Conservation (phyloP, 2,329 filamentous ascomycete species). For the Phialocephala sp. region DNA sequence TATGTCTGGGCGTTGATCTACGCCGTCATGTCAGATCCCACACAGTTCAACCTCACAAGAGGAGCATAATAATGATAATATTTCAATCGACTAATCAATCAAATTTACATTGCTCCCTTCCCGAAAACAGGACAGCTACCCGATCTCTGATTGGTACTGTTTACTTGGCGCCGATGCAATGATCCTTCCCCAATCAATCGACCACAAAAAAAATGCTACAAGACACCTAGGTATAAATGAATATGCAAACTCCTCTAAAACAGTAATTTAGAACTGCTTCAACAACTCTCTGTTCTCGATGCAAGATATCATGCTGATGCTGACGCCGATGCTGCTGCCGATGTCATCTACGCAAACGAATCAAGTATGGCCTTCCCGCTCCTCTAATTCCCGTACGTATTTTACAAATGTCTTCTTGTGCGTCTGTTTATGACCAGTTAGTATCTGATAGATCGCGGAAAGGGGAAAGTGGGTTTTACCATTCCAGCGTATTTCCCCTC, state of each 20-base stretch:
- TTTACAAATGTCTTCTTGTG: constrained; percentile 98
- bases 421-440: constrained; percentile 53
- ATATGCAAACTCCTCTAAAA: constrained; percentile 1
- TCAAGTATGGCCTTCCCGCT: constrained; percentile 44
- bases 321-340: constrained; percentile 1
- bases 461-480: constrained; percentile 56
- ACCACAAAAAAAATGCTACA: constrained; percentile 15
- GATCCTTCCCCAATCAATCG: not conserved
- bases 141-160: not conserved
- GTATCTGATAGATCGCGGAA: not conserved
- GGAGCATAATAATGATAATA: constrained; percentile 9
- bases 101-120: not conserved
- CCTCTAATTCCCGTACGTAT: constrained; percentile 85
- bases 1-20: not conserved
- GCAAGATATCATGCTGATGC: constrained; percentile 19
- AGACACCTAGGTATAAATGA: constrained; percentile 18
- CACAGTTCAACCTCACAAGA: not conserved
- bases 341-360: constrained; percentile 5
- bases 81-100: constrained; percentile 6
- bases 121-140: not conserved
- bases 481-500: constrained; percentile 88
- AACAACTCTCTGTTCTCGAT: constrained; percentile 1
- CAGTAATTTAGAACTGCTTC: not conserved
- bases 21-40: not conserved
- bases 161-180: constrained; percentile 19